Evolutionary conservation across 1,139 yeast genomes (phyloP).

Genomic region (Taiozyma sp.): DNA sequence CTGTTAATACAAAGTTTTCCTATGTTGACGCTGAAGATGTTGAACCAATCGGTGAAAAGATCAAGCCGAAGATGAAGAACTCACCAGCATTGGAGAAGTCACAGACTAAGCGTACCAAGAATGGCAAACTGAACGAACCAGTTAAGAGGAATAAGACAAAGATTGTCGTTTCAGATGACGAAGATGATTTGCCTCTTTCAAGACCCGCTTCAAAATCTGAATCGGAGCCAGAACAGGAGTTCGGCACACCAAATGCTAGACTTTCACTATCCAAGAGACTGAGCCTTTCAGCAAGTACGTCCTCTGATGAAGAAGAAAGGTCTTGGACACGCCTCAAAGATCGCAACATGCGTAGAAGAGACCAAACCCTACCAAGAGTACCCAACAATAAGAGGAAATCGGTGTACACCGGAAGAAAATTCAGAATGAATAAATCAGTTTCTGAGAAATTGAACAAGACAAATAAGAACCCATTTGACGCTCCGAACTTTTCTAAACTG

Average conservation of each 20-base stretch:
- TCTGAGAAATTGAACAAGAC: neutral
- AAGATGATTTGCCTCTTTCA: neutral
- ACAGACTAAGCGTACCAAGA: neutral
- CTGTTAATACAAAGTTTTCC: neutral
- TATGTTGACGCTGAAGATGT: neutral
- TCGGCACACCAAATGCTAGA: neutral
- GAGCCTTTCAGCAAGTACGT: neutral
- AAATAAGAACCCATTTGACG: neutral
- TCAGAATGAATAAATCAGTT: neutral
- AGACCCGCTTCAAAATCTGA: neutral
- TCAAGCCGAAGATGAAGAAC: neutral
- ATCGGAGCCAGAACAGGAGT: neutral
- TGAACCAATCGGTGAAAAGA: neutral
- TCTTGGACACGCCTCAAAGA: neutral
- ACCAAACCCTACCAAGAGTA: neutral
- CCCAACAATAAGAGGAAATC: neutral
- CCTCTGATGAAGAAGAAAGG: neutral
- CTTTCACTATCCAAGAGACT: neutral
- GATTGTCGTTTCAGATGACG: neutral
- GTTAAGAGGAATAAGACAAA: neutral
- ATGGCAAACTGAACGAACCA: neutral
- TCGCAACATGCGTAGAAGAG: neutral
- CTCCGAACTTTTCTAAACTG: conserved; percentile 4
- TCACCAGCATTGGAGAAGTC: neutral
- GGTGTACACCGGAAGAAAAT: neutral